Conservation (phyloP, 2,329 filamentous ascomycete species). For the Ceratocystis variospora region DNA sequence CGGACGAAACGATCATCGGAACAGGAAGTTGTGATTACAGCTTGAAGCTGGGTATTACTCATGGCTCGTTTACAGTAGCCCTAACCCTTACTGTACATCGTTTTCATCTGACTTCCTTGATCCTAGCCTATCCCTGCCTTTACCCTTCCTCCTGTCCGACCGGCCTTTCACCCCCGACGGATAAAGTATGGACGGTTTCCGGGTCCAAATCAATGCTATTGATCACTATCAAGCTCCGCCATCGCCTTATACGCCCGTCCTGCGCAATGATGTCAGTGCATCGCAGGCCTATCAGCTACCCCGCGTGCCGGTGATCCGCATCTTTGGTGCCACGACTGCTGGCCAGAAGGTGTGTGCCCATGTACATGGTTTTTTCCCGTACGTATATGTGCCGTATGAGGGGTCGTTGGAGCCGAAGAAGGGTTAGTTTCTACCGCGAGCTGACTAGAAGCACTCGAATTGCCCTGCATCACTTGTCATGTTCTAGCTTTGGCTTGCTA, state of each 20-base stretch:
- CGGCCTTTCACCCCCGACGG: neutral
- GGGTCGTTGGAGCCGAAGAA: slow-evolving; percentile 52
- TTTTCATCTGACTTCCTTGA: neutral
- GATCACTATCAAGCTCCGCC: slow-evolving; percentile 80
- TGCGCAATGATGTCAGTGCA: slow-evolving; percentile 50
- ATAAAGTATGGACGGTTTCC: slow-evolving; percentile 42
- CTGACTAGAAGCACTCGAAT: neutral
- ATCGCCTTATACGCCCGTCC: slow-evolving; percentile 64
- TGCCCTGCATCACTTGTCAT: neutral
- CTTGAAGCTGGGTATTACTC: too few relatives aligned
- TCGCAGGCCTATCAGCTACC: slow-evolving; percentile 49
- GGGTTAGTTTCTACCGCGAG: slow-evolving; percentile 36
- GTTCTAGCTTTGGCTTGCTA: neutral
- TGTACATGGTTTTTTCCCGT: slow-evolving; percentile 89
- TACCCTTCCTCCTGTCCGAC: neutral
- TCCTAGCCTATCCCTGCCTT: neutral
- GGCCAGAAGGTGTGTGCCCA: slow-evolving; percentile 95
- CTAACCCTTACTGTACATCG: neutral
- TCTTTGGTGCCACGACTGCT: slow-evolving; percentile 86
- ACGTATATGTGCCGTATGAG: slow-evolving; percentile 79
- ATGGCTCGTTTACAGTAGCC: too few relatives aligned
- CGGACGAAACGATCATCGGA: too few relatives aligned
- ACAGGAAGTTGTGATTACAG: too few relatives aligned
- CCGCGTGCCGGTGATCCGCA: slow-evolving; percentile 70
- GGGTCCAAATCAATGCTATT: slow-evolving; percentile 85